Evolutionary conservation across 352 stramenopile genomes (phyloP), one percentile per base, ranked within the genome.

Genomic region (Nothophytophthora sp.): DNA sequence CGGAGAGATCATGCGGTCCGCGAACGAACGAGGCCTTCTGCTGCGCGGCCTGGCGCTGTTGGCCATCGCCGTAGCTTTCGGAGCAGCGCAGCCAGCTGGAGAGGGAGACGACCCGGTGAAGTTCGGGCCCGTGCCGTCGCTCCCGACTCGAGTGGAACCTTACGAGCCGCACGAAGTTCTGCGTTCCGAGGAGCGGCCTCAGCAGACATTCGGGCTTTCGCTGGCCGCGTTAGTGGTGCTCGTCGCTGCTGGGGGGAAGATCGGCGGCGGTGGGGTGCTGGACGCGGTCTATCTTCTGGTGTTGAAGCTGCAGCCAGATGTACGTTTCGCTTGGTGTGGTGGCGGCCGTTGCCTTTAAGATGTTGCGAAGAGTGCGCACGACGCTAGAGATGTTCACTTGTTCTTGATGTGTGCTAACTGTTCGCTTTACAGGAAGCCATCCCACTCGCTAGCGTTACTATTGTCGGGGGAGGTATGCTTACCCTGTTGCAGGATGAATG

Each of bases 211-310:
- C 5, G 62, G 64, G 5, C 42, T 81, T 19, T 11, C 60, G 19
- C 11, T 75, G 38, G 61, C 62, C 30, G 60, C 60, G 6, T 35
- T 93, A 11, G 75, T 85, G 22, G 56, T 94, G 9, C 71, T 90
- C 16, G 67, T 95, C 7, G 72, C 78, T 29, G 75, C 81, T 5
- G 77, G 73, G 6, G 84, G 82, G 5, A 87, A 82, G 9, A 91
- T 88, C 15, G 81, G 88, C 15, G 89, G 87, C 8, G 90, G 90
- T 22, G 92, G 86, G 29, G 96, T 98, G 29, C 63, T 98, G 5
- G 87, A 97, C 25, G 90, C 90, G 6, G 86, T 98, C 52, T 98
- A 96, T 62, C 96, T 97, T 49, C 75, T 98, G 10, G 70, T 98
- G 33, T 67, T 98, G 28, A 76, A 74, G 34, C 94, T 98, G 29